These are phyloP conservation scores for Melanogaster broomeanus DNA, from an alignment of 768 basidiomycete species.

Conservation along the genomic window DNA sequence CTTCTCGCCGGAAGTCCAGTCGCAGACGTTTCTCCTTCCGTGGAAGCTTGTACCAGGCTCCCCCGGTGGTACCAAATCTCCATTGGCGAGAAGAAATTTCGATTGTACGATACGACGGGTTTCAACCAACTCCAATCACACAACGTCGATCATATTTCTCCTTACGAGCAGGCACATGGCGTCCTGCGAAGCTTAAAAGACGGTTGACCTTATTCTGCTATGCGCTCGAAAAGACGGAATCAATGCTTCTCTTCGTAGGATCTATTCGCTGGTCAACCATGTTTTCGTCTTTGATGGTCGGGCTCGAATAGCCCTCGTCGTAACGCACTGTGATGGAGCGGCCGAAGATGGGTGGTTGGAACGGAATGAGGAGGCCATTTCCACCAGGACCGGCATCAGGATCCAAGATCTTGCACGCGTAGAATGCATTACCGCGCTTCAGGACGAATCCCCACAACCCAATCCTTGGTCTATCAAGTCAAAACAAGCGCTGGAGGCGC, in stretches of 20 bases:
- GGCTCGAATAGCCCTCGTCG: slow-evolving; percentile 38
- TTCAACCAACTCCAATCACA: slow-evolving; percentile 29
- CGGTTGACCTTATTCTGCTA: slow-evolving; percentile 42
- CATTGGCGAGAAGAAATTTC: slow-evolving; percentile 21
- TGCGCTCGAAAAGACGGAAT: slow-evolving; percentile 40
- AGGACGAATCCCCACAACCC: background rate
- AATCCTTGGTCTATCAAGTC: slow-evolving; percentile 11
- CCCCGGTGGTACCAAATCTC: slow-evolving; percentile 21
- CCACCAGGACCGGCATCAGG: slow-evolving; percentile 7
- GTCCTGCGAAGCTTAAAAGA: slow-evolving; percentile 34
- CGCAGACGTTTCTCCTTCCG: slow-evolving; percentile 31
- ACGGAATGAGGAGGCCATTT: slow-evolving; percentile 26
- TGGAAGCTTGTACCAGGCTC: slow-evolving; percentile 35
- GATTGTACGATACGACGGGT: slow-evolving; percentile 36
- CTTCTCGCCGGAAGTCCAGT: slow-evolving; percentile 24
- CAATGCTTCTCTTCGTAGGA: slow-evolving; percentile 34
- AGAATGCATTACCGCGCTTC: slow-evolving; percentile 24
- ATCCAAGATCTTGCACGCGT: slow-evolving; percentile 11
- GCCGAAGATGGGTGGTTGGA: slow-evolving; percentile 41
- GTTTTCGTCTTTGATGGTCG: slow-evolving; percentile 38
- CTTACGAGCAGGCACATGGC: slow-evolving; percentile 31
- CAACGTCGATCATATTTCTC: slow-evolving; percentile 15
- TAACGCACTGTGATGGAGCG: slow-evolving; percentile 38
- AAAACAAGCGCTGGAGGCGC: slow-evolving; percentile 6
- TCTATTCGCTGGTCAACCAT: slow-evolving; percentile 39